These are phyloP conservation scores for Nannizziopsis arthrosporioides DNA, from an alignment of 2,329 filamentous ascomycete genomes.

Conservation along the genomic window DNA sequence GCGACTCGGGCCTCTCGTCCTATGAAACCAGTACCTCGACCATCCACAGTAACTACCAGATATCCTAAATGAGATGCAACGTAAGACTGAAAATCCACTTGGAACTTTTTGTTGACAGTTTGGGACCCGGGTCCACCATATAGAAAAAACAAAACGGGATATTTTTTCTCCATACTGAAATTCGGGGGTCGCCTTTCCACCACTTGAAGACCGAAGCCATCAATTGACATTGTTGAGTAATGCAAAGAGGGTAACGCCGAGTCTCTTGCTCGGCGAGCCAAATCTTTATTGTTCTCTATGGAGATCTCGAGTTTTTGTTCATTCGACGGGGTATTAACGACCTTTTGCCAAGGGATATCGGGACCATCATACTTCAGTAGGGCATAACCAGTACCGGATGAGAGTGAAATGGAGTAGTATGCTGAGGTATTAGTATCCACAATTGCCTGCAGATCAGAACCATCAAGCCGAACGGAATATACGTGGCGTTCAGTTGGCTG, in stretches of 20 bases:
- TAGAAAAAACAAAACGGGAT: constrained; percentile 87
- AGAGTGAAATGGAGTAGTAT: constrained; percentile 78
- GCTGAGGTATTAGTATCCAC: constrained; percentile 62
- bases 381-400: constrained; percentile 65
- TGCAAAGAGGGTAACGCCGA: constrained; percentile 73
- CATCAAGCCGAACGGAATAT: constrained; percentile 79
- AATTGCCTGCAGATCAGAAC: constrained; percentile 58
- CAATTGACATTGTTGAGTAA: constrained; percentile 75
- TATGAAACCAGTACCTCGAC: constrained; percentile 80
- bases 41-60: constrained; percentile 88
- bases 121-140: constrained; percentile 96
- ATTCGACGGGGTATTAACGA: constrained; percentile 64
- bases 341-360: constrained; percentile 77
- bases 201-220: constrained; percentile 59
- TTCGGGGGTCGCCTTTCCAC: constrained; percentile 82
- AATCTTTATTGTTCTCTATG: constrained; percentile 64
- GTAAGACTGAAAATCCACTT: constrained; percentile 81
- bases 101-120: constrained; percentile 66
- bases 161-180: constrained; percentile 71
- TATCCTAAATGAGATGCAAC: constrained; percentile 78
- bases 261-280: constrained; percentile 58
- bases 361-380: constrained; percentile 79
- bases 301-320: constrained; percentile 51
- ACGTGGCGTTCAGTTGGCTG: constrained; percentile 82
- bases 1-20: constrained; percentile 73